Evolutionary conservation across 176 grass and related monocot genomes (phyloP).

Genomic region (Pharus latifolius): DNA sequence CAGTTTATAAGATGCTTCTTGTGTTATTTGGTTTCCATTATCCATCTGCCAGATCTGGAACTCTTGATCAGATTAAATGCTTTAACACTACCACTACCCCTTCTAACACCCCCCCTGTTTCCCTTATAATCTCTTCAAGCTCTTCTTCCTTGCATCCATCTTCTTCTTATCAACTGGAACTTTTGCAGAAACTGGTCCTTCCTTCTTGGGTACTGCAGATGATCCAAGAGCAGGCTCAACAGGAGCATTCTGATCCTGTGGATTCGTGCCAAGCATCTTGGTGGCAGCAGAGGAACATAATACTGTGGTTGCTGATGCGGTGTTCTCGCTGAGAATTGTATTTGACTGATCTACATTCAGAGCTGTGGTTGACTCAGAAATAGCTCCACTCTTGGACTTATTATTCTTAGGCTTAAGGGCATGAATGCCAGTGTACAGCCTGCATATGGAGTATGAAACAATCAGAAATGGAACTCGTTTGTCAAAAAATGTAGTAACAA

Average conservation of each 20-base stretch:
- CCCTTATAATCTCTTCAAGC: slow-evolving; percentile 71
- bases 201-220: slow-evolving; percentile 38
- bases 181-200: slow-evolving; percentile 18
- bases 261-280: neutral
- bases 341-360: slow-evolving; percentile 48
- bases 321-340: slow-evolving; percentile 28
- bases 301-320: slow-evolving; percentile 3
- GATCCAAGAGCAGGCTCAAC: slow-evolving; percentile 16
- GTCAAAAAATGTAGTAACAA: neutral
- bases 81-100: neutral
- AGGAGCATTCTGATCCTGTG: slow-evolving; percentile 56
- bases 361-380: slow-evolving; percentile 52
- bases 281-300: neutral
- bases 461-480: neutral
- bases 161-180: slow-evolving; percentile 68
- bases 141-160: slow-evolving; percentile 86
- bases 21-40: too few relatives aligned
- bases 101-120: neutral
- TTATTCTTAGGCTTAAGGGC: slow-evolving; percentile 65
- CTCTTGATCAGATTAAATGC: neutral
- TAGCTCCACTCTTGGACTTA: slow-evolving; percentile 53
- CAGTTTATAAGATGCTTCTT: neutral
- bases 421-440: slow-evolving; percentile 57
- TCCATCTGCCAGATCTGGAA: too few relatives aligned
- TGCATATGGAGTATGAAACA: neutral